Base-by-base conservation (phyloP, 2,329 filamentous ascomycete species). In the Plectosphaerella plurivora region DNA sequence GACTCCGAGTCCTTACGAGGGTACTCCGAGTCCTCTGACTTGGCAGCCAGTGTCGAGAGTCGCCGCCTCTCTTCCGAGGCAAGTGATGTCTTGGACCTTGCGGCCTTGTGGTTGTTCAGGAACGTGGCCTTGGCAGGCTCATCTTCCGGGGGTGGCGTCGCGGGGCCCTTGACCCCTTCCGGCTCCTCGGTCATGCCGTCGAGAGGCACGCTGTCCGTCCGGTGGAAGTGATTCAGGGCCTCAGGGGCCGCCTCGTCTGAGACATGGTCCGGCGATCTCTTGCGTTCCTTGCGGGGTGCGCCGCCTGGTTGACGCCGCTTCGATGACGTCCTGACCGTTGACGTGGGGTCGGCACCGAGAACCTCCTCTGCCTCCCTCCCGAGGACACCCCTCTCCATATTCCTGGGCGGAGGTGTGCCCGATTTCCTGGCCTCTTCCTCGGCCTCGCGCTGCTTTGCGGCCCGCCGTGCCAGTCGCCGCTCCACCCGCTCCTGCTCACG, bases 401-500 rank as follows among this genome's bases (percentile, higher is more conserved):
- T 84, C 45, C 73, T 72, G 2, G 78, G 78, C 15, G 78, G 77
- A 18, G 73, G 74, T 9, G 73, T 75, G 15, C 78, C 80, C 41
- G 69, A 69, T 39, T 77, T 73, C 37, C 72, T 70, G 22, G 81
- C 79, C 48, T 80, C 77, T 25, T 77, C 76, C 61, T 82, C 74
- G 58, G 84, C 79, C 47, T 77, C 76, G 55, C 68, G 79, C 62
- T 87, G 84, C 59, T 82, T 83, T 61, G 92, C 88, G 50, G 84
- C 85, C 56, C 82, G 78, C 49, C 82, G 78, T 41, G 84, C 79
- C 22, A 94, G 71, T 53, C 81, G 83, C 51, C 79, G 79, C 58
- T 88, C 83, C 22, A 86, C 70, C 57, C 79, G 83, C 56, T 90
- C 84, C 56, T 84, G 82, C 20, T 93, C 87, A 37, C 78, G 78